Base-by-base conservation (phyloP, 441 rosid species). In the Syzygium syzygioides region DNA sequence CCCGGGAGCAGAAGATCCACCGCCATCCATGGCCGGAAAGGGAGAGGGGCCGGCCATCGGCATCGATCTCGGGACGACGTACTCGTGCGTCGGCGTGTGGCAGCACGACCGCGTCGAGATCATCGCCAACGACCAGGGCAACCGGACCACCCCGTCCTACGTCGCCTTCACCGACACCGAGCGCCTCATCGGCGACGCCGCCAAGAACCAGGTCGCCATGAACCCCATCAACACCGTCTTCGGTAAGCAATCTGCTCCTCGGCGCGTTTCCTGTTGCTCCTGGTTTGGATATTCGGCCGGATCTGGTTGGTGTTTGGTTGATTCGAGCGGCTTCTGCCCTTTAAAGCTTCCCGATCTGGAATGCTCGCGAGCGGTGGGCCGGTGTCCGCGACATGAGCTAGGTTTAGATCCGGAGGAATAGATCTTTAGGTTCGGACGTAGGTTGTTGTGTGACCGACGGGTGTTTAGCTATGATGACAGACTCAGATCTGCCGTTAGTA, bases 41-140 rank as follows among this genome's bases (percentile, higher is more conserved):
- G 89, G 89, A 60, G 89, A 88, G 79, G 89, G 89, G 8, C 89
- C 89, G 79, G 89, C 89, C 0, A 88, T 88, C 80, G 89, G 89
- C 50, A 88, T 88, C 87, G 89, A 88, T 17, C 89, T 88, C 60
- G 89, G 89, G n/a, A 88, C 89, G 52, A 88, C 89, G 84, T 88
- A 88, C 87, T 88, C 89, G 56, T 88, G 89, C 89, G 89, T 88
- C 89, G 89, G 89, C 37, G 89, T 88, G 80, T 88, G 89, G 89
- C 89, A 88, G 89, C 89, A 88, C 59, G 89, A 88, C 87, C 89
- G 89, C 2, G 89, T 88, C 32, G 89, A 88, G 89, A 88, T 88
- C 83, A 88, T 88, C 53, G 89, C 89, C 89, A 88, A 88, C 37
- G 89, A 88, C 87, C 89, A 88, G 83, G 89, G 89, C 34, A 88